Evolutionary conservation across 2,329 filamentous ascomycete species (phyloP).

Genomic region (Ceratocystis lukuohia): DNA sequence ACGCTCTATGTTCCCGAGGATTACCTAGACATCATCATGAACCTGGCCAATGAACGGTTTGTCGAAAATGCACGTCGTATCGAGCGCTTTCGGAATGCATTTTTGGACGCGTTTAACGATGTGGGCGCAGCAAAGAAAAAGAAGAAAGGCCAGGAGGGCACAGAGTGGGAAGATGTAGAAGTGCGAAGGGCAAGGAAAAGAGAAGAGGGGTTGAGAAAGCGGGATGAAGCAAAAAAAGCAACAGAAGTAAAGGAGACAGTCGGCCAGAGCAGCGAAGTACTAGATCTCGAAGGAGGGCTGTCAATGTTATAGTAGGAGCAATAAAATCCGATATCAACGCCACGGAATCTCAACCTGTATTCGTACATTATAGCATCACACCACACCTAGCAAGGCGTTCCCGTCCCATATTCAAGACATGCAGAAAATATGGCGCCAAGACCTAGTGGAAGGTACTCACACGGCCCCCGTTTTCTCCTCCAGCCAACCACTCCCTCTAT

Average conservation of each 20-base stretch:
- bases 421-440: neutral
- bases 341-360: conserved; percentile 3
- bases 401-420: neutral
- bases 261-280: neutral
- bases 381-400: neutral
- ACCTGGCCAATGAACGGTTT: conserved; percentile 63
- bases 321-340: neutral
- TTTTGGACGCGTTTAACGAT: conserved; percentile 25
- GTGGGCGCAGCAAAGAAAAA: conserved; percentile 23
- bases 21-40: conserved; percentile 54
- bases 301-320: neutral
- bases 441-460: neutral
- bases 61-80: conserved; percentile 55
- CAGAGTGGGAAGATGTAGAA: conserved; percentile 42
- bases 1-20: conserved; percentile 45
- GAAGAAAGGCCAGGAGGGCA: conserved; percentile 23
- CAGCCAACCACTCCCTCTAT: neutral
- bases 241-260: conserved; percentile 19
- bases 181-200: conserved; percentile 42
- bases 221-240: conserved; percentile 18
- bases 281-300: neutral
- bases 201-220: conserved; percentile 41
- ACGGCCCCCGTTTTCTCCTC: neutral
- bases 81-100: conserved; percentile 44
- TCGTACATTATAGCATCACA: conserved; percentile 8